A percentile compares a stretch with the other conserved stretches of the same genome.
Conservation (phyloP, 2,329 filamentous ascomycete species). For the Leptodontidium sp. region DNA sequence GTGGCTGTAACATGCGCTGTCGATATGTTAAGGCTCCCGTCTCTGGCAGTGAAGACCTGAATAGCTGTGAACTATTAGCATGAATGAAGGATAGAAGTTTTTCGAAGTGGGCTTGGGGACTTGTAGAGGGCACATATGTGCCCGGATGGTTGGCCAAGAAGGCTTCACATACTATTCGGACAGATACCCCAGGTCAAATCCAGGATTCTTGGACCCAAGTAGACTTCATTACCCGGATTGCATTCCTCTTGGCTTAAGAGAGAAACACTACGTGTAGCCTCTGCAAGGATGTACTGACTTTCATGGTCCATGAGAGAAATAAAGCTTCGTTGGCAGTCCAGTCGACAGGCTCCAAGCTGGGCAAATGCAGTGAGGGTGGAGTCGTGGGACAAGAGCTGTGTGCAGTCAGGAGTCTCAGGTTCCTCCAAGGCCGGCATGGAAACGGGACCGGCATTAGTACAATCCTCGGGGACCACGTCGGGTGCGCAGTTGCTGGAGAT, state of each 20-base stretch:
- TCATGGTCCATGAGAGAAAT: conserved; percentile 49
- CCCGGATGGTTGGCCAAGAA: too few species aligned
- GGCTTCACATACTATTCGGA: conserved; percentile 26
- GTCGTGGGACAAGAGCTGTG: conserved; percentile 42
- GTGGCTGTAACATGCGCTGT: conserved; percentile 31
- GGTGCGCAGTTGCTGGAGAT: neutral
- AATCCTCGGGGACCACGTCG: neutral
- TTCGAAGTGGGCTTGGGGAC: neutral
- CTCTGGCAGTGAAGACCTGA: conserved; percentile 34
- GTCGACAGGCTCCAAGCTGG: conserved; percentile 56
- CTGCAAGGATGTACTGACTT: conserved; percentile 41
- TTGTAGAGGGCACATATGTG: too few species aligned
- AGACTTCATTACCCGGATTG: conserved; percentile 33
- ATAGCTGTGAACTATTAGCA: conserved; percentile 21
- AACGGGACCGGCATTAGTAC: neutral
- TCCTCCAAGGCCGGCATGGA: neutral
- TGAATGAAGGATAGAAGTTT: neutral
- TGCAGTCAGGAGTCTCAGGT: conserved; percentile 13
- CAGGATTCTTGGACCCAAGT: conserved; percentile 33
- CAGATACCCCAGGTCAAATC: conserved; percentile 37
- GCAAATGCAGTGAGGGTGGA: conserved; percentile 54
- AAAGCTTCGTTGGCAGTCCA: conserved; percentile 55
- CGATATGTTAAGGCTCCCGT: conserved; percentile 26
- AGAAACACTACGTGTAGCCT: conserved; percentile 37
- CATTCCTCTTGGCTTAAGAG: conserved; percentile 16